Percentiles rank a stretch among this genome's conserved stretches.
Evolutionary conservation across 306 rosid genomes (phyloP).

Genomic region (Quillaja saponaria): DNA sequence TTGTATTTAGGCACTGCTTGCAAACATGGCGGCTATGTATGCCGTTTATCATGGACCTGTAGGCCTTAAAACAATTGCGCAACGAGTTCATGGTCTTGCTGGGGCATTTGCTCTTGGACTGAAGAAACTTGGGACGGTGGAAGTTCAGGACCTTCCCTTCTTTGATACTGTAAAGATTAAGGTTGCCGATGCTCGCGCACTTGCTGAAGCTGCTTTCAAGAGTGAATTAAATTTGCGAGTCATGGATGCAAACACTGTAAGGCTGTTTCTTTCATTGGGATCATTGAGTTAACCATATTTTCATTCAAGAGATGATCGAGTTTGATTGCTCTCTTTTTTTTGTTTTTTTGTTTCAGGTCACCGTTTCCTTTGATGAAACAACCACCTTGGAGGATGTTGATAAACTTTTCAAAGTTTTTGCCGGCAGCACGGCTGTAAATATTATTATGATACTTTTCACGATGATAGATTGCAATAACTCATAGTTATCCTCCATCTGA

Average conservation of each 20-base stretch:
- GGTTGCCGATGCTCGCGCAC: constrained; percentile 63
- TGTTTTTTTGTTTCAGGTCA: constrained; percentile 57
- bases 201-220: constrained; percentile 72
- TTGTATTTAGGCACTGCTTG: constrained; percentile 81
- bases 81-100: constrained; percentile 95
- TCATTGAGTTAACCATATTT: constrained; percentile 20
- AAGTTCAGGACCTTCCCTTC: constrained; percentile 92
- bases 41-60: constrained; percentile 99
- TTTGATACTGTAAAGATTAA: constrained; percentile 93
- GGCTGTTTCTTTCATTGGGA: constrained; percentile 27
- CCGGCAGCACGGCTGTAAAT: constrained; percentile 64
- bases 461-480: constrained; percentile 2
- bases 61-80: constrained; percentile 82
- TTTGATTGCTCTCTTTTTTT: constrained; percentile 2
- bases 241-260: constrained; percentile 76
- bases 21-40: constrained; percentile 99
- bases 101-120: constrained; percentile 83
- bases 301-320: constrained; percentile 31
- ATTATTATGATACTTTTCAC: constrained; percentile 1
- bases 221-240: constrained; percentile 73
- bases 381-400: constrained; percentile 94
- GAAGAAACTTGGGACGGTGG: constrained; percentile 82
- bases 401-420: constrained; percentile 76
- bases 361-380: constrained; percentile 92
- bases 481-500: constrained; percentile 21